phyloP scores from a whole-genome alignment of 345 rosid genomes.

The Anastatica hierochuntica region DNA sequence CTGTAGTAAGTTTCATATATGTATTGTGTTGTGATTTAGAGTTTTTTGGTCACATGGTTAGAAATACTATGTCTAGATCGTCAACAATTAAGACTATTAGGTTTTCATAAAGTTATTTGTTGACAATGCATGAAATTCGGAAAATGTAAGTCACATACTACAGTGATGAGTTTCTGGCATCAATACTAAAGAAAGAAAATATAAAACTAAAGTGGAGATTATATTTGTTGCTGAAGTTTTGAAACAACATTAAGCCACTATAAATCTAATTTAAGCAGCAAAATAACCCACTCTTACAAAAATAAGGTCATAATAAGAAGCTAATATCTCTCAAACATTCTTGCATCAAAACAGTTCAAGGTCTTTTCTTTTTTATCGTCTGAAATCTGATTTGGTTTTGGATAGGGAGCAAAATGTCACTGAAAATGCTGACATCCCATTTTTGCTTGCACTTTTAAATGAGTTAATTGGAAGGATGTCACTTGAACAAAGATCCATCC shows the following conservation, averaged over 20 bases:
- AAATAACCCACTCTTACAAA: constrained; percentile 58
- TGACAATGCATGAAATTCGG: constrained; percentile 65
- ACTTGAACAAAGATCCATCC: too few species aligned
- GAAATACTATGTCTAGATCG: neutral
- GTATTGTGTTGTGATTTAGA: neutral
- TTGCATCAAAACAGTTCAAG: neutral
- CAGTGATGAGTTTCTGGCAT: constrained; percentile 78
- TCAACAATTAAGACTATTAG: constrained; percentile 4
- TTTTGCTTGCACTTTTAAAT: too few species aligned
- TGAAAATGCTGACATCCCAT: too few species aligned
- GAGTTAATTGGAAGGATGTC: too few species aligned
- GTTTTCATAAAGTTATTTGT: constrained; percentile 1
- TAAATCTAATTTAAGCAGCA: constrained; percentile 64
- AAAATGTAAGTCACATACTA: constrained; percentile 83
- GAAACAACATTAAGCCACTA: constrained; percentile 63
- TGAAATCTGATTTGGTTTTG: too few species aligned
- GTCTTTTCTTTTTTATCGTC: too few species aligned
- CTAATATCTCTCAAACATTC: too few species aligned
- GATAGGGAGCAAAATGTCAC: too few species aligned
- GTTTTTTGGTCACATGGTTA: neutral
- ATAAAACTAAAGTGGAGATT: constrained; percentile 55
- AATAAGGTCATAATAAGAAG: constrained; percentile 45
- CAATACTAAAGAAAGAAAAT: constrained; percentile 68
- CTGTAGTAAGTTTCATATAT: constrained; percentile 41
- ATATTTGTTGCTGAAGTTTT: constrained; percentile 77